Conservation (phyloP, 805 yeast genomes). For the Wickerhamiella kazuoi region DNA sequence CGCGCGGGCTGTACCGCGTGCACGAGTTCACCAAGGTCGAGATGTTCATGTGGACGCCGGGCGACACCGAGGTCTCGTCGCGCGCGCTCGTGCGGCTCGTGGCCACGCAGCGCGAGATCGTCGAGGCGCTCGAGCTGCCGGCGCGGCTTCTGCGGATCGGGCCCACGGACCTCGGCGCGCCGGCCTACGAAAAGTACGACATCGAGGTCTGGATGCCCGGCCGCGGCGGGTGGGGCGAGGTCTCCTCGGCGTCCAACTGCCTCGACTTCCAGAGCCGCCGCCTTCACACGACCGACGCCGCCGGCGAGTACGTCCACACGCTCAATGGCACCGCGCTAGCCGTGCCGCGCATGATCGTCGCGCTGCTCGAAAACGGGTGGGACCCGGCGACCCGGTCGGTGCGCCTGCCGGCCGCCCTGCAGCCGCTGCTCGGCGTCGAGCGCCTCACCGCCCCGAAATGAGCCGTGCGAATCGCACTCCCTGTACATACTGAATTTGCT, state of each 20-base stretch:
- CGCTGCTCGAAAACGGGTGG: constrained; percentile 74
- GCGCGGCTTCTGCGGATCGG: constrained; percentile 84
- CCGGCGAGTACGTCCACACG: constrained; percentile 46
- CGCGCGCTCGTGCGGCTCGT: constrained; percentile 32
- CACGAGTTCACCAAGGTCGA: constrained; percentile 96
- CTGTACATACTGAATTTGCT: no score
- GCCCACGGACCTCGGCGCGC: constrained; percentile 76
- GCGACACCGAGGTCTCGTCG: constrained; percentile 17
- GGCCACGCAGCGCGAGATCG: constrained; percentile 44
- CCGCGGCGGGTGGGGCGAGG: constrained; percentile 79
- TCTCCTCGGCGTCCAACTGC: constrained; percentile 82
- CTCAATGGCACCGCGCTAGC: constrained; percentile 94
- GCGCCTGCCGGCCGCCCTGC: constrained; percentile 11
- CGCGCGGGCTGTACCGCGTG: constrained; percentile 81
- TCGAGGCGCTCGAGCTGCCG: constrained; percentile 50
- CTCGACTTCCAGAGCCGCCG: constrained; percentile 80
- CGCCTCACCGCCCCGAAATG: neutral
- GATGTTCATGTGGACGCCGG: constrained; percentile 52
- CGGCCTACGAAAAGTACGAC: constrained; percentile 81
- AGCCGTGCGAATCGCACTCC: no score
- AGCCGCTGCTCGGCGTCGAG: constrained; percentile 6
- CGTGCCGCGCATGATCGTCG: constrained; percentile 75
- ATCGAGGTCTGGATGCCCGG: constrained; percentile 99
- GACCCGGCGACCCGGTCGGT: constrained; percentile 8
- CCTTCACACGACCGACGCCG: constrained; percentile 35